Evolutionary conservation across 192 early-diverging fungal genomes (phyloP), one percentile per base, ranked within the genome.

Genomic region (Gonapodya sp.): DNA sequence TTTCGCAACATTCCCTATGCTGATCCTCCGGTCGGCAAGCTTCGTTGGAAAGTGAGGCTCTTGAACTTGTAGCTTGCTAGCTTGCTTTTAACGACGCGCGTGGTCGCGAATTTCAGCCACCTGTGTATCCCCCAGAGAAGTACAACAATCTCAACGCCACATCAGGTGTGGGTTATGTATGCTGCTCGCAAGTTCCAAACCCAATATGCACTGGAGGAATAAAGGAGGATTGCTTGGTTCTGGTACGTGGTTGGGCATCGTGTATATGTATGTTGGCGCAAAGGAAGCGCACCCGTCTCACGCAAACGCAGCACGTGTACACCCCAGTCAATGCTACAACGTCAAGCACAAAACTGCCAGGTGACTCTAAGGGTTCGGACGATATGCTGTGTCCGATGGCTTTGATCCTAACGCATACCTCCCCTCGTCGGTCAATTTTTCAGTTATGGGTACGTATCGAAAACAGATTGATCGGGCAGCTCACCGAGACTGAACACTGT

Each of bases 1-100:
- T 77, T 77, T 33, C 34, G 75, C 30, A 77, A 77, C 75, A 34
- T 77, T 8, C 75, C 18, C 8, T 77, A 32, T 34, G 75, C 75
- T 33, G 75, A 77, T 14, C 75, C 75, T 18, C 75, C 75, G 8
- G 75, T 77, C 31, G 75, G 75, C 8, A 31, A 77, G 8, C 75
- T 77, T 2, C 75, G 75, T 34, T 77, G 46, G 46, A 64, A 64
- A 24, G 46, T 64, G 24, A 64, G 46, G 24, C n/a, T n/a, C n/a
- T n/a, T n/a, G n/a, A n/a, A n/a, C n/a, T n/a, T n/a, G n/a, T n/a
- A n/a, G n/a, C n/a, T n/a, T n/a, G n/a, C n/a, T n/a, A n/a, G n/a
- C n/a, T n/a, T n/a, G n/a, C n/a, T n/a, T n/a, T n/a, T n/a, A n/a
- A n/a, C n/a, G n/a, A 64, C 24, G 8, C 46, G 8, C 46, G 8